Base-by-base conservation (phyloP, 1,139 yeast species). In the Zygoascus sp. region DNA sequence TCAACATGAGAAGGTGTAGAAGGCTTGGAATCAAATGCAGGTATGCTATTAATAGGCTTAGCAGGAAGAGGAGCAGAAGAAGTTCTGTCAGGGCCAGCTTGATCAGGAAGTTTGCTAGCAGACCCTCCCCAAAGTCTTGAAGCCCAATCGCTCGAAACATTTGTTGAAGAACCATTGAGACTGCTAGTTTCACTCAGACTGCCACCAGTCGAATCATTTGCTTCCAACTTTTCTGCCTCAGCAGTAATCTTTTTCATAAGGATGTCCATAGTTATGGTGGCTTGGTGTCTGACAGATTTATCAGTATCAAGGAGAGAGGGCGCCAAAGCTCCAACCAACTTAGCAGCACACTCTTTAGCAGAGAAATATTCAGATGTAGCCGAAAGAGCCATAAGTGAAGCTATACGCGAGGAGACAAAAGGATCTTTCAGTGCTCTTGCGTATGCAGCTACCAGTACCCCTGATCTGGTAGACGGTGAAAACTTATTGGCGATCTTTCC, bases 391-490 rank as follows among this genome's bases (percentile, higher is more conserved):
- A 80, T 69, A 34, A 92, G 70, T 0, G 97, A 89, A 3, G 85
- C 86, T 62, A 83, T 67, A 53, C 95, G 76, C 19, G 95, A 80
- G 8, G 86, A 90, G 5, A 81, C 74, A 59, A 81, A 83, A 0
- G 92, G 76, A 63, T 92, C 98, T 58, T 82, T 81, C 46, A 92
- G 72, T 0, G 95, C 84, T 59, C 89, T 81, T 1, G 88, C 78
- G 57, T 87, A 83, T 0, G 97, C 97, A 0, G 97, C 88, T 7
- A 89, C 81, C 40, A 92, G 68, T 1, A 92, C 96, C 32, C 80
- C 56, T 1, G 66, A 53, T 16, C 73, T 58, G 2, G 67, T 64
- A 15, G 58, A 51, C 16, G 56, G 68, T 50, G 82, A 82, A 52
- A 92, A 76, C 52, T 74, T 70, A 27, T 74, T 68, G 0, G 96